phyloP scores from a whole-genome alignment of 805 yeast genomes.

The Lipomyces chichibuensis region DNA sequence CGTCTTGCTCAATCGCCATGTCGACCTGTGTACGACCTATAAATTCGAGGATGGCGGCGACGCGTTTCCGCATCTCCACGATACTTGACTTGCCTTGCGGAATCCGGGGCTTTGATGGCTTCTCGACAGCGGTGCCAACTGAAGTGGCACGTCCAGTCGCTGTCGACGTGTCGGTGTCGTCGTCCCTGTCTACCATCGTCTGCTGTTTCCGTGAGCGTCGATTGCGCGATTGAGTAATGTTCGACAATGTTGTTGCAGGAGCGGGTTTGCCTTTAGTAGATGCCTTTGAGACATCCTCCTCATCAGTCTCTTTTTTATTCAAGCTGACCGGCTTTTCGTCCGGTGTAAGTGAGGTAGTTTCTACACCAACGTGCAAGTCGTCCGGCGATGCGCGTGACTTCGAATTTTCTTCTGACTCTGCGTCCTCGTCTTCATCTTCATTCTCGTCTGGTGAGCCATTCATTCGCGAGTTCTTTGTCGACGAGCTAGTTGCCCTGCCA shows the following conservation, averaged over 20 bases:
- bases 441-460: slow-evolving; percentile 3
- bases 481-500: not conserved
- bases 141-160: slow-evolving; percentile 1
- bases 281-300: not conserved
- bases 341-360: not conserved
- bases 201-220: slow-evolving; percentile 5
- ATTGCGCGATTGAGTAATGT: not conserved
- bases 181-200: slow-evolving; percentile 4
- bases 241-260: not conserved
- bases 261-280: slow-evolving; percentile 4
- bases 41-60: slow-evolving; percentile 89
- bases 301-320: not conserved
- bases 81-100: slow-evolving; percentile 77
- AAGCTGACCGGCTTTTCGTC: not conserved
- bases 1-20: slow-evolving; percentile 70
- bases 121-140: slow-evolving; percentile 45
- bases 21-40: slow-evolving; percentile 85
- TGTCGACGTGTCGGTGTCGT: slow-evolving; percentile 18
- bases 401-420: not conserved
- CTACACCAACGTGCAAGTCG: not conserved
- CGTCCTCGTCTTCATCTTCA: slow-evolving; percentile 5
- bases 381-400: slow-evolving; percentile 2
- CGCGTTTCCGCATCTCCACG: slow-evolving; percentile 83
- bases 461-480: slow-evolving; percentile 6
- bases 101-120: slow-evolving; percentile 79